Conservation (phyloP, 2,329 filamentous ascomycete species). For the Onygena corvina region DNA sequence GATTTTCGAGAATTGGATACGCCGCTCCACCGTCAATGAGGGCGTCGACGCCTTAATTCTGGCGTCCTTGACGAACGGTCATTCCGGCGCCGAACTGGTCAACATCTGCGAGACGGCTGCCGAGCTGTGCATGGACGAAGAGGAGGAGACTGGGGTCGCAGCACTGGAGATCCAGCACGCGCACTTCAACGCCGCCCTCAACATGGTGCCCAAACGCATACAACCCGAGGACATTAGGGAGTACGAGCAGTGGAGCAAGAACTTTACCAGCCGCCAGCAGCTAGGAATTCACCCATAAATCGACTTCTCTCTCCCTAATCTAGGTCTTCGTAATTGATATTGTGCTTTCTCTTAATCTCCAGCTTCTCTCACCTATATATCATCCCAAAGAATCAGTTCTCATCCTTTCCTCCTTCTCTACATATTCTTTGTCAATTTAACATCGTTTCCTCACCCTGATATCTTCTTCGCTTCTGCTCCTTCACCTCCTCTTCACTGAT, state of each 20-base stretch:
- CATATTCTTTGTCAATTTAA: too few species aligned
- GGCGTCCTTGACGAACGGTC: constrained; percentile 56
- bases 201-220: constrained; percentile 45
- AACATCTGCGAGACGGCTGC: constrained; percentile 44
- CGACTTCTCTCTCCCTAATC: too few species aligned
- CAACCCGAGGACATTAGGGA: constrained; percentile 46
- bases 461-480: too few species aligned
- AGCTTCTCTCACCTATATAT: too few species aligned
- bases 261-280: constrained; percentile 10
- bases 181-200: constrained; percentile 36
- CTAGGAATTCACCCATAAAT: too few species aligned
- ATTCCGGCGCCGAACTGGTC: constrained; percentile 75
- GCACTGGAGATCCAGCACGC: constrained; percentile 28
- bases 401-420: too few species aligned
- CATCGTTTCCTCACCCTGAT: too few species aligned
- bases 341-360: too few species aligned
- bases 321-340: too few species aligned
- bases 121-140: constrained; percentile 42
- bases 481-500: too few species aligned
- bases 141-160: constrained; percentile 28
- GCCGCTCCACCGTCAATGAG: constrained; percentile 45
- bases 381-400: too few species aligned
- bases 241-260: constrained; percentile 45
- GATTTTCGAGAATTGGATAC: constrained; percentile 59
- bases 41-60: constrained; percentile 57